These are phyloP conservation scores for Dactylorhiza incarnata DNA, from an alignment of 106 monocot species.

Conservation along the genomic window DNA sequence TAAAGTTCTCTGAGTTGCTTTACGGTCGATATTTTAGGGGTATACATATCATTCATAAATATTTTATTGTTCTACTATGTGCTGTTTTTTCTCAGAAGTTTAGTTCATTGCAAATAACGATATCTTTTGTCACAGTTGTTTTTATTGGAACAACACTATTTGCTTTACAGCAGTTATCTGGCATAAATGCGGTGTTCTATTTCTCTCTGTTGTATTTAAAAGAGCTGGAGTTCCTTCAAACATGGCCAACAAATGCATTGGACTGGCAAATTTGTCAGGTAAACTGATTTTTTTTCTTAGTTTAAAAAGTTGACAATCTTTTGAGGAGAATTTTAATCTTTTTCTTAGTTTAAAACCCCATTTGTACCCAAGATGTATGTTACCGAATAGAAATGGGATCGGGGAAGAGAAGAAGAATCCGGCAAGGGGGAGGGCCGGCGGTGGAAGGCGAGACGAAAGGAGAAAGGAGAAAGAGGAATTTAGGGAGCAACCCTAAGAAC, in stretches of 20 bases:
- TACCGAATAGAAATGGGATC: no score
- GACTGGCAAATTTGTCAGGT: constrained; percentile 86
- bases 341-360: no score
- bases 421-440: no score
- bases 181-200: constrained; percentile 98
- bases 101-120: constrained; percentile 50
- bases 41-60: constrained; percentile 6
- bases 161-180: constrained; percentile 97
- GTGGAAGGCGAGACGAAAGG: no score
- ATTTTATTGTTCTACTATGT: constrained; percentile 3
- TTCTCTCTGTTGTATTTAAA: constrained; percentile 88
- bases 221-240: constrained; percentile 75
- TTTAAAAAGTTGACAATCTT: background rate
- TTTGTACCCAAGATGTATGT: no score
- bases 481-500: no score
- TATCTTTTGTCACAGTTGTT: constrained; percentile 70
- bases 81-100: constrained; percentile 6
- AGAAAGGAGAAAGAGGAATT: no score
- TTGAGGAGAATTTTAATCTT: no score
- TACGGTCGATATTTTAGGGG: constrained; percentile 80
- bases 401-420: no score
- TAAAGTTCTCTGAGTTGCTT: constrained; percentile 70
- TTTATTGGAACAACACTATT: constrained; percentile 93
- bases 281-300: constrained; percentile 9
- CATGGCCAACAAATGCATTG: constrained; percentile 75